Evolutionary conservation across 78 protist genomes (phyloP).

Genomic region (Polysphondylium violaceum): DNA sequence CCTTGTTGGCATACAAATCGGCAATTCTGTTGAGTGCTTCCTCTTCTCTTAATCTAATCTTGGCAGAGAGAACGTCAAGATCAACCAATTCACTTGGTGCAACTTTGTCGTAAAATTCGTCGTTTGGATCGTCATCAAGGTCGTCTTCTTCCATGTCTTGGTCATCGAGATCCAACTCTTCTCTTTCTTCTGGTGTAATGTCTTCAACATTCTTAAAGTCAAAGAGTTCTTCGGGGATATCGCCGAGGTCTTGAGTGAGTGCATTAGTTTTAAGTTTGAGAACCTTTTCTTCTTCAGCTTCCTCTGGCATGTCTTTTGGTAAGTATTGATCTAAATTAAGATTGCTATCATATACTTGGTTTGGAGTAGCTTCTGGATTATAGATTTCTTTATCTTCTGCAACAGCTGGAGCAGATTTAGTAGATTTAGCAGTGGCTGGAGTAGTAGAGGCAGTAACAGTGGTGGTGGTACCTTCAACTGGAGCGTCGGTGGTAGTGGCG

Average conservation of each 20-base stretch:
- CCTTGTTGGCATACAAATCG: not conserved
- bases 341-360: not conserved
- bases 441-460: not conserved
- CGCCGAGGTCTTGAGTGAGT: not conserved
- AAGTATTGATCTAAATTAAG: not conserved
- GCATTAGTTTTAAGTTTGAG: not conserved
- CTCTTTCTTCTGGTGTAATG: not conserved
- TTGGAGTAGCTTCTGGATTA: not conserved
- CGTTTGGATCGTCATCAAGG: not conserved
- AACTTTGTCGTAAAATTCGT: not conserved
- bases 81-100: conserved; percentile 27
- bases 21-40: conserved; percentile 4
- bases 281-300: not conserved
- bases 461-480: not conserved
- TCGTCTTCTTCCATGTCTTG: not conserved
- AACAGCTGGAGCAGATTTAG: not conserved
- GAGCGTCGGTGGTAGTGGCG: not conserved
- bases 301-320: not conserved
- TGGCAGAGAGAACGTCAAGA: not conserved
- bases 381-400: not conserved
- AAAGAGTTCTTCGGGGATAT: not conserved
- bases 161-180: not conserved
- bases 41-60: not conserved
- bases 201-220: not conserved
- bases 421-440: not conserved